phyloP scores from a whole-genome alignment of 2,329 filamentous ascomycete genomes.

The Diaporthe ampelina region DNA sequence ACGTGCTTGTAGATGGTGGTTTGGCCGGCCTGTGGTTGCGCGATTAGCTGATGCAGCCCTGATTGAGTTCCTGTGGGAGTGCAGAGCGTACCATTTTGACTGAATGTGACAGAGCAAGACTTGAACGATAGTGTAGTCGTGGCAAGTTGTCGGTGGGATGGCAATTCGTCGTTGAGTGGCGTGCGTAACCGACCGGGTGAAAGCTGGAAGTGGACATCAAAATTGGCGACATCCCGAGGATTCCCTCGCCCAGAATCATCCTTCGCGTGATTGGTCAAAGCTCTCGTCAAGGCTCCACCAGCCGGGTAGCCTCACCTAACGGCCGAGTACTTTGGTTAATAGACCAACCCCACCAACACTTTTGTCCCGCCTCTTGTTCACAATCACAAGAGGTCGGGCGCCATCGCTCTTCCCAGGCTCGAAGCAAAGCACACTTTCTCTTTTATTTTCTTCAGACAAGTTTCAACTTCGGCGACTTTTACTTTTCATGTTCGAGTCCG shows the following conservation, averaged over 20 bases:
- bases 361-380: conserved; percentile 10
- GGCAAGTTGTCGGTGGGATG: conserved; percentile 28
- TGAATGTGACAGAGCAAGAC: conserved; percentile 28
- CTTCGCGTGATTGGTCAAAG: conserved; percentile 41
- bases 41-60: conserved; percentile 49
- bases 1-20: conserved; percentile 46
- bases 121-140: conserved; percentile 32
- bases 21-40: conserved; percentile 54
- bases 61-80: conserved; percentile 36
- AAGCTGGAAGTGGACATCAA: conserved; percentile 38
- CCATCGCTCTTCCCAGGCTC: background rate
- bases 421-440: background rate
- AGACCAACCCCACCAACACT: conserved; percentile 29
- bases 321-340: background rate
- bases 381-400: conserved; percentile 16
- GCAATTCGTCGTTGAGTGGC: conserved; percentile 39
- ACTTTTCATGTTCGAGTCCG: no score
- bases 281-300: conserved; percentile 37
- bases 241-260: conserved; percentile 39
- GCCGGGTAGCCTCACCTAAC: conserved; percentile 2
- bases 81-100: conserved; percentile 70
- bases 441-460: background rate
- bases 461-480: background rate
- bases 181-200: conserved; percentile 26
- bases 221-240: conserved; percentile 41